A percentile compares a stretch with the other conserved stretches of the same genome.
phyloP scores from a whole-genome alignment of 2,329 filamentous ascomycete species.

The Cladosporium sp. region DNA sequence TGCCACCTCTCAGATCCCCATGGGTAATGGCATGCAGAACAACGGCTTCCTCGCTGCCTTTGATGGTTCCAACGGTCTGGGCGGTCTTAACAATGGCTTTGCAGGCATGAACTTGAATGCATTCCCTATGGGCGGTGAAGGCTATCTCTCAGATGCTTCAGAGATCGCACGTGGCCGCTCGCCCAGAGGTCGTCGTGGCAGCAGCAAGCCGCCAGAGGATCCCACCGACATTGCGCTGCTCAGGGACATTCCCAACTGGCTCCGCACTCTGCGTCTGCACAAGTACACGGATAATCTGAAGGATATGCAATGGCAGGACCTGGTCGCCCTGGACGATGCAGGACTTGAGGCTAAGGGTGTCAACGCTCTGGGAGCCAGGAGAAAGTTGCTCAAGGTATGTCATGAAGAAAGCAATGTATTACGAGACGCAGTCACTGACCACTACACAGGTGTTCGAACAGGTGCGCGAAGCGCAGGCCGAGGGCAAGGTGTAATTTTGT shows the following conservation, averaged over 20 bases:
- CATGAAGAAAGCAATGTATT: neutral
- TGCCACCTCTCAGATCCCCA: conserved; percentile 35
- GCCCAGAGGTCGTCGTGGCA: conserved; percentile 85
- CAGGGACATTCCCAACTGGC: conserved; percentile 93
- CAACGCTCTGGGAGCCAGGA: conserved; percentile 86
- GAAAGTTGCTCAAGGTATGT: conserved; percentile 93
- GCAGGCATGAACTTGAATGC: conserved; percentile 61
- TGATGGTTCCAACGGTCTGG: conserved; percentile 55
- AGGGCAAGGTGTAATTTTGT: conserved; percentile 33
- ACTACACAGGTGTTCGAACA: conserved; percentile 76
- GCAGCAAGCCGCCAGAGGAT: conserved; percentile 96
- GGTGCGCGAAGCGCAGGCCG: conserved; percentile 63
- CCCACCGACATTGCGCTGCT: conserved; percentile 86
- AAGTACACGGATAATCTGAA: conserved; percentile 99
- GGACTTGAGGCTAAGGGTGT: conserved; percentile 89
- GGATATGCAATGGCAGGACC: conserved; percentile 92
- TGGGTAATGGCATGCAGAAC: conserved; percentile 82
- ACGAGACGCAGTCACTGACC: conserved; percentile 27
- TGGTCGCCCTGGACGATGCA: conserved; percentile 88
- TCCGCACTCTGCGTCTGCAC: conserved; percentile 88
- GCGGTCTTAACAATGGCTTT: conserved; percentile 62
- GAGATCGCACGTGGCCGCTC: conserved; percentile 88
- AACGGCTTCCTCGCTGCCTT: conserved; percentile 93
- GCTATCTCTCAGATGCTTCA: conserved; percentile 89
- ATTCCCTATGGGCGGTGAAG: conserved; percentile 63